Evolutionary conservation across 2,329 filamentous ascomycete species (phyloP).

Genomic region (Aspergillus fumigatus): DNA sequence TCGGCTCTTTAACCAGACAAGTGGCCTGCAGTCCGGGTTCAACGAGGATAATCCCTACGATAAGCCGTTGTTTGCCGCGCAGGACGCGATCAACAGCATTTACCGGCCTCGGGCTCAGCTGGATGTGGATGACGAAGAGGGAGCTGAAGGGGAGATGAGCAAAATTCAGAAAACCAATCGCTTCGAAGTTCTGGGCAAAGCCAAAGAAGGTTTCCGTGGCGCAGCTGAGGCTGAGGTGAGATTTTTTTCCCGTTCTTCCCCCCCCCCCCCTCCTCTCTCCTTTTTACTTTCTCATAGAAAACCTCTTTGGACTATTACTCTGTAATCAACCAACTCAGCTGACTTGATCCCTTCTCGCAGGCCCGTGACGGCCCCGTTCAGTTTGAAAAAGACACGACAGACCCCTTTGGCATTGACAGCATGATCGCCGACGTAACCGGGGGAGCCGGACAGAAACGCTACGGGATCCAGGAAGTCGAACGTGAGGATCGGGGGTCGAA

Average conservation of each 20-base stretch:
- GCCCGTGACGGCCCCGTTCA: slow-evolving; percentile 86
- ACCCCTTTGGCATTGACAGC: slow-evolving; percentile 91
- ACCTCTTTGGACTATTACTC: background rate
- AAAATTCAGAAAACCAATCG: slow-evolving; percentile 80
- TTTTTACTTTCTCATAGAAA: background rate
- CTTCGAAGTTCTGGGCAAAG: slow-evolving; percentile 84
- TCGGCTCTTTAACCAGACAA: slow-evolving; percentile 87
- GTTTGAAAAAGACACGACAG: slow-evolving; percentile 83
- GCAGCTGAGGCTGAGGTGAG: slow-evolving; percentile 71
- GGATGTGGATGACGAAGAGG: slow-evolving; percentile 72
- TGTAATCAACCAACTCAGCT: background rate
- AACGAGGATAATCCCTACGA: slow-evolving; percentile 98
- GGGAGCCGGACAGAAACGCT: slow-evolving; percentile 46
- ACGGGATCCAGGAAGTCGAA: slow-evolving; percentile 41
- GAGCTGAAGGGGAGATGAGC: slow-evolving; percentile 76
- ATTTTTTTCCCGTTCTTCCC: too few species aligned
- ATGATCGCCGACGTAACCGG: slow-evolving; percentile 77
- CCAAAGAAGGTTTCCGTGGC: slow-evolving; percentile 81
- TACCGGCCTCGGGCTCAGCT: slow-evolving; percentile 74
- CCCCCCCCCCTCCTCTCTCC: too few species aligned
- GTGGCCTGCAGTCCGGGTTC: slow-evolving; percentile 85
- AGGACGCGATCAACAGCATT: slow-evolving; percentile 91
- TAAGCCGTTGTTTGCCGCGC: slow-evolving; percentile 92
- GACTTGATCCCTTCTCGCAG: slow-evolving; percentile 34
- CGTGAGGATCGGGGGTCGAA: slow-evolving; percentile 49